Evolutionary conservation across 768 basidiomycete species (phyloP).

Genomic region (Macrocybe gigantea): DNA sequence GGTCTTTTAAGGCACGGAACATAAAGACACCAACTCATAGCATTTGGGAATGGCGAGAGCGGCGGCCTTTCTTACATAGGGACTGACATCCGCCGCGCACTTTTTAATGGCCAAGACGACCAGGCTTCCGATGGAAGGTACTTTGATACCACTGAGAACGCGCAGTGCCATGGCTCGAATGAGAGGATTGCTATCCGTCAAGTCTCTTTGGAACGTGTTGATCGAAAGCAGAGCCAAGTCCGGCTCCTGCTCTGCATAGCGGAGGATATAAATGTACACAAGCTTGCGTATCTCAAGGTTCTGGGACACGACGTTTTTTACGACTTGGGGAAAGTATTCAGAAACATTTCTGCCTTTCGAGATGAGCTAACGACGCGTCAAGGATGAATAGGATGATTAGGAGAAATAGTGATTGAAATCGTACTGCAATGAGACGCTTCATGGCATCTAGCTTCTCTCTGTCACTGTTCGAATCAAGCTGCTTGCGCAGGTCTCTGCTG

Average conservation of each 20-base stretch:
- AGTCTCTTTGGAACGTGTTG: conserved; percentile 97
- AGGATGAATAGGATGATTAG: not conserved
- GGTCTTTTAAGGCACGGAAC: not conserved
- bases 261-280: conserved; percentile 94
- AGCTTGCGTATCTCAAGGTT: conserved; percentile 94
- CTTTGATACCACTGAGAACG: conserved; percentile 87
- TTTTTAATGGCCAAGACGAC: conserved; percentile 89
- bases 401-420: conserved; percentile 20
- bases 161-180: conserved; percentile 96
- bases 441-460: conserved; percentile 91
- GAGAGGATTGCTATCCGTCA: conserved; percentile 86
- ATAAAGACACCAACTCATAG: conserved; percentile 43
- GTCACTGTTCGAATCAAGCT: conserved; percentile 86
- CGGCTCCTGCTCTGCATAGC: conserved; percentile 89
- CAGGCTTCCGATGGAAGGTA: conserved; percentile 82
- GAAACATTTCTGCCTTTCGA: conserved; percentile 90
- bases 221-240: conserved; percentile 94
- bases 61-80: conserved; percentile 91
- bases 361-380: conserved; percentile 57
- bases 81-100: conserved; percentile 86
- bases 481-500: conserved; percentile 72
- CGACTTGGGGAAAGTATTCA: conserved; percentile 92
- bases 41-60: conserved; percentile 87
- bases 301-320: conserved; percentile 92
- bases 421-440: conserved; percentile 89